Base-by-base conservation (phyloP, 768 basidiomycete genomes). In the Trametes elegans region DNA sequence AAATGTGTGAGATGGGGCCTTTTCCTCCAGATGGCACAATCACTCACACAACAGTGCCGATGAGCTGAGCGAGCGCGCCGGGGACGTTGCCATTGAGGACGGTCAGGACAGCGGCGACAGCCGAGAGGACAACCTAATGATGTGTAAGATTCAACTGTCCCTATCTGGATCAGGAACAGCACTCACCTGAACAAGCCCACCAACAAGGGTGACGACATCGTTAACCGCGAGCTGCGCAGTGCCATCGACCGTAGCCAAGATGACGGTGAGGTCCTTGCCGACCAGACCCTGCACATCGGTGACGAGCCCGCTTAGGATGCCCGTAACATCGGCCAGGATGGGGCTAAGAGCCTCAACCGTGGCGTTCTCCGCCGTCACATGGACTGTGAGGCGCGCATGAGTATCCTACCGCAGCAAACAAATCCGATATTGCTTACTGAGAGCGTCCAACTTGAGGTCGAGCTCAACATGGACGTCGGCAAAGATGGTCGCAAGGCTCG, bases 401-500 rank as follows among this genome's bases (percentile, higher is more conserved):
- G 26, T 2, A 45, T 53, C n/a, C n/a, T n/a, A n/a, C n/a, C n/a
- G n/a, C n/a, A n/a, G n/a, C n/a, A n/a, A n/a, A n/a, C n/a, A n/a
- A n/a, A n/a, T n/a, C n/a, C 5, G 4, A 19, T 21, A 5, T 7
- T 19, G 66, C 71, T 49, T 43, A 74, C 74, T 49, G 51, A 75
- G 51, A 49, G 64, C 38, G 1, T 55, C 45, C 13, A 54, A 45
- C 42, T 18, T 41, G 46, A 50, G 66, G 16, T 27, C 44, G 54
- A 18, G 52, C 53, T 64, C 42, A 24, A 29, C 45, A 5, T 31
- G 53, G 7, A 68, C 35, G 21, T 50, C 44, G n/a, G 26, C 50
- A 39, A 74, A 54, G 64, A 74, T 64, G 46, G 43, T 59, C 13
- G 65, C 64, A n/a, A 74, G 38, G 11, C 55, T 46, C 38, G 50